phyloP scores from a whole-genome alignment of 2,329 filamentous ascomycete genomes.

The Pseudogymnoascus sp. region DNA sequence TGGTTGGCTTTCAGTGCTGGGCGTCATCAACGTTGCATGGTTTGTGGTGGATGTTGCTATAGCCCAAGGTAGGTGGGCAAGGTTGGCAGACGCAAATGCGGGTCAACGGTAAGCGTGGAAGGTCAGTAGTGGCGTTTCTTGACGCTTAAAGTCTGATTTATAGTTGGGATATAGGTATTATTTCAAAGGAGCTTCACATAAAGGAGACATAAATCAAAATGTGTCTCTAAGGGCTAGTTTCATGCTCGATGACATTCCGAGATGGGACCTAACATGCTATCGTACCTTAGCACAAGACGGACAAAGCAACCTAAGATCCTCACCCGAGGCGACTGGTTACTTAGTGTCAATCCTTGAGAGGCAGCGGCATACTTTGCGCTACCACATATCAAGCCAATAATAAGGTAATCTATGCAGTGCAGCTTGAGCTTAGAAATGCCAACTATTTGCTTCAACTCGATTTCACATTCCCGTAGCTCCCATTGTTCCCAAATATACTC shows the following conservation, averaged over 20 bases:
- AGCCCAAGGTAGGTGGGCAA: conserved; percentile 2
- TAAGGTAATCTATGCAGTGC: not conserved
- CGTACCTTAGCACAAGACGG: conserved; percentile 5
- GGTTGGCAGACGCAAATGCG: conserved; percentile 10
- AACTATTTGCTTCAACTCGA: not conserved
- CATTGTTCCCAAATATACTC: not conserved
- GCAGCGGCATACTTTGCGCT: not conserved
- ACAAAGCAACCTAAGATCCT: conserved; percentile 7
- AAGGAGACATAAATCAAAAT: conserved; percentile 1
- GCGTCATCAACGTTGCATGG: conserved; percentile 8
- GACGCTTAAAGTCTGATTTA: not conserved
- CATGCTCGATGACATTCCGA: conserved; percentile 7
- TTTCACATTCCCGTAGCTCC: not conserved
- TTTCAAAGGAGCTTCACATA: conserved; percentile 1
- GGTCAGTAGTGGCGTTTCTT: not conserved
- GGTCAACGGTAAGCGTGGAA: conserved; percentile 1
- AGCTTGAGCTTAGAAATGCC: not conserved
- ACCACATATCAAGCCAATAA: not conserved
- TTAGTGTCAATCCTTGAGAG: not conserved
- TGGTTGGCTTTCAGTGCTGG: not conserved
- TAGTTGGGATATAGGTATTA: not conserved
- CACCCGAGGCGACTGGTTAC: conserved; percentile 2
- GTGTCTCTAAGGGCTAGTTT: conserved; percentile 2
- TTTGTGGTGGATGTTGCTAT: conserved; percentile 2
- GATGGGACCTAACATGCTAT: conserved; percentile 5